Evolutionary conservation across 768 basidiomycete species (phyloP).

Genomic region (Melanogaster broomeanus): DNA sequence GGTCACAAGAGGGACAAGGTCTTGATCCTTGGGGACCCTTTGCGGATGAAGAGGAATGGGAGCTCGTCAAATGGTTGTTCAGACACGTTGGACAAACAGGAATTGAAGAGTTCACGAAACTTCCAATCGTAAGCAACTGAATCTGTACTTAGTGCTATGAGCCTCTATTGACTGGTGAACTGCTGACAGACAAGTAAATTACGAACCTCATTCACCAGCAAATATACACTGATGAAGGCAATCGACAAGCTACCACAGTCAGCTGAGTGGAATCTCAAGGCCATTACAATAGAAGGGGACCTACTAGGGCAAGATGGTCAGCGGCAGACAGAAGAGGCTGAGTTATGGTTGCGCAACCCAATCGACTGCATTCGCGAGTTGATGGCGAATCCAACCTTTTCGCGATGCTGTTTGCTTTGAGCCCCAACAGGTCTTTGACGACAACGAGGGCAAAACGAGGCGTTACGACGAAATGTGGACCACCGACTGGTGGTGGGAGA

Average conservation of each 20-base stretch:
- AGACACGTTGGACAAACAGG: conserved; percentile 17
- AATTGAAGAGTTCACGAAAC: conserved; percentile 20
- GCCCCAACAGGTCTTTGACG: conserved; percentile 27
- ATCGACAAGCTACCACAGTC: neutral
- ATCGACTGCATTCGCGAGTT: conserved; percentile 29
- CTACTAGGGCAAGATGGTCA: conserved; percentile 5
- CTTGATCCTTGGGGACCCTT: conserved; percentile 9
- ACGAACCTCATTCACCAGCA: neutral
- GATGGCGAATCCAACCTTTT: conserved; percentile 29
- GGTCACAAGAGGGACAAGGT: conserved; percentile 1
- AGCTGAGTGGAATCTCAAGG: neutral
- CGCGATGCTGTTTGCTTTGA: conserved; percentile 27
- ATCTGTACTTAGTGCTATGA: neutral
- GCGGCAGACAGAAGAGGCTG: conserved; percentile 8
- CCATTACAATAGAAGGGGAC: neutral
- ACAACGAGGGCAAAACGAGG: conserved; percentile 10
- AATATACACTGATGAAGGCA: neutral
- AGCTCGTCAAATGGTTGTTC: conserved; percentile 20
- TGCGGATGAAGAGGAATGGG: conserved; percentile 16
- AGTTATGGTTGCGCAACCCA: conserved; percentile 26
- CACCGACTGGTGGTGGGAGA: conserved; percentile 37
- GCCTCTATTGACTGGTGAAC: neutral
- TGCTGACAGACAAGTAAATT: neutral
- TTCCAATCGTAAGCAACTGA: conserved; percentile 22
- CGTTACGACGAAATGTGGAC: conserved; percentile 41